Percentiles rank a stretch among this genome's conserved stretches.
phyloP scores from a whole-genome alignment of 441 rosid species.

The Erysimum cheiri region DNA sequence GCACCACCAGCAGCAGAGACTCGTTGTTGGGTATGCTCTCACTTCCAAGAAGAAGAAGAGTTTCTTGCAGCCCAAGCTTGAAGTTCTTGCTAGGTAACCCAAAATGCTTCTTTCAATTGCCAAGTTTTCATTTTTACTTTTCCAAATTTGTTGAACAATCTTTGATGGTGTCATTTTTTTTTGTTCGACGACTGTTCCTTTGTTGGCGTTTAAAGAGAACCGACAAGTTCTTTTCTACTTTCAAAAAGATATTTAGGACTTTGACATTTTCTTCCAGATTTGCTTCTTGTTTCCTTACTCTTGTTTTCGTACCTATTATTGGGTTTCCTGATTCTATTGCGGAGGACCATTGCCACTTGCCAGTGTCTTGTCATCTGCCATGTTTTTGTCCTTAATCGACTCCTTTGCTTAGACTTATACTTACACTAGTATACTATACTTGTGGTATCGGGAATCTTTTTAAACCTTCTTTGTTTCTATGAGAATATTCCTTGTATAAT shows the following conservation, averaged over 20 bases:
- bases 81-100: slow-evolving; percentile 71
- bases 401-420: slow-evolving; percentile 17
- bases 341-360: slow-evolving; percentile 43
- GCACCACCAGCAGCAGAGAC: slow-evolving; percentile 46
- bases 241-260: slow-evolving; percentile 31
- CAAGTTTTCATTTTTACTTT: slow-evolving; percentile 19
- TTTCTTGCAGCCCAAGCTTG: slow-evolving; percentile 90
- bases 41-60: slow-evolving; percentile 89
- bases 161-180: not conserved
- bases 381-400: slow-evolving; percentile 34
- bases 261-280: slow-evolving; percentile 44
- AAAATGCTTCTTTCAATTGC: not conserved
- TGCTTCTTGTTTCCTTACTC: slow-evolving; percentile 38
- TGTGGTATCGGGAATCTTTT: slow-evolving; percentile 46
- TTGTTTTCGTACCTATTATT: slow-evolving; percentile 27
- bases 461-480: slow-evolving; percentile 30
- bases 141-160: slow-evolving; percentile 15
- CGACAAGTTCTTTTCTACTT: slow-evolving; percentile 36
- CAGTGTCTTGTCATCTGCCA: slow-evolving; percentile 33
- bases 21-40: slow-evolving; percentile 87
- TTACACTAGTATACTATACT: slow-evolving; percentile 27
- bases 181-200: slow-evolving; percentile 22
- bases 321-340: slow-evolving; percentile 24
- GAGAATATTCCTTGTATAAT: slow-evolving; percentile 65
- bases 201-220: slow-evolving; percentile 27